These are phyloP conservation scores for Dictyostelium capitatum DNA, from an alignment of 78 protist species.

Conservation along the genomic window DNA sequence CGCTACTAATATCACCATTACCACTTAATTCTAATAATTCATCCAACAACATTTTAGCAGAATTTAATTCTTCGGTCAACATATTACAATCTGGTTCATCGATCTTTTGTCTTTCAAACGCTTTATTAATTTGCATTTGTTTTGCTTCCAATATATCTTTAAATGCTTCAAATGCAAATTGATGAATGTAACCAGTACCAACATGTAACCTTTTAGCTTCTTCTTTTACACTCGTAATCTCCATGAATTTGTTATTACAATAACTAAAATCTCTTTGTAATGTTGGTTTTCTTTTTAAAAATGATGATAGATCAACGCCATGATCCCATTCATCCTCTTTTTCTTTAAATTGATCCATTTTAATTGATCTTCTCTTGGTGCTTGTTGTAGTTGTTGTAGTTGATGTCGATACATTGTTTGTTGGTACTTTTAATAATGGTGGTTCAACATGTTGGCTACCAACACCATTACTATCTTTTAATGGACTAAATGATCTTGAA, in stretches of 20 bases:
- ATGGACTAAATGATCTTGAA: neutral
- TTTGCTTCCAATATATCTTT: conserved; percentile 53
- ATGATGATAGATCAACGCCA: conserved; percentile 40
- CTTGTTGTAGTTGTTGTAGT: neutral
- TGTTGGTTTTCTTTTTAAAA: conserved; percentile 34
- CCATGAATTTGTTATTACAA: conserved; percentile 56
- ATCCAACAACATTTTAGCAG: conserved; percentile 43
- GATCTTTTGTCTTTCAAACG: conserved; percentile 41
- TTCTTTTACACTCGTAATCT: conserved; percentile 59
- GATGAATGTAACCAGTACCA: conserved; percentile 34
- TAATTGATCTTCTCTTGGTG: conserved; percentile 13
- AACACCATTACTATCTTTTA: neutral
- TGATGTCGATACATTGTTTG: neutral
- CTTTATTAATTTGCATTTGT: conserved; percentile 62
- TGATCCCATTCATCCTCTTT: conserved; percentile 63
- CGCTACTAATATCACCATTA: neutral
- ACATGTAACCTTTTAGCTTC: conserved; percentile 49
- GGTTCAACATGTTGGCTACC: neutral
- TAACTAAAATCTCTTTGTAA: conserved; percentile 32
- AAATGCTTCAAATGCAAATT: conserved; percentile 73
- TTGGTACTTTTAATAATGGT: neutral
- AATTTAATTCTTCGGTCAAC: conserved; percentile 28
- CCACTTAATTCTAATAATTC: conserved; percentile 10
- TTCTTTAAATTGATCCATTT: conserved; percentile 52
- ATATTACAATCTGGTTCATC: conserved; percentile 51